phyloP scores from a whole-genome alignment of 2,329 filamentous ascomycete species.

The Beauveria rudraprayagi region DNA sequence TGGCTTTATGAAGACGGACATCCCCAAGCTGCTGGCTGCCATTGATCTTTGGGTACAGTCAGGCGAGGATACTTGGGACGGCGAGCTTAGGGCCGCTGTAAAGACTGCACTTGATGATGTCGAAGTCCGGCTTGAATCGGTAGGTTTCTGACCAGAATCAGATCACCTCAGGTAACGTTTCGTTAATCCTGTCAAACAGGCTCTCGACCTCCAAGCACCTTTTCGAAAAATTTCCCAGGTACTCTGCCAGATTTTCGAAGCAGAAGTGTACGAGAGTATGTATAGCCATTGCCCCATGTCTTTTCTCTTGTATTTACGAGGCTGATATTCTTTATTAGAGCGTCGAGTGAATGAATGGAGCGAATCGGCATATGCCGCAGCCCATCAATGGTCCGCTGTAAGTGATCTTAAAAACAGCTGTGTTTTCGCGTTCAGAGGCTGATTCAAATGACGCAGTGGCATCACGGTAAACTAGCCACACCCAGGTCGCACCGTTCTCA shows the following conservation, averaged over 20 bases:
- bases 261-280: conserved; percentile 8
- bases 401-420: neutral
- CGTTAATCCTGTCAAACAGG: neutral
- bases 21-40: conserved; percentile 33
- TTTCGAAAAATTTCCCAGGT: neutral
- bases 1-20: conserved; percentile 31
- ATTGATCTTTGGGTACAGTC: conserved; percentile 37
- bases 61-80: conserved; percentile 28
- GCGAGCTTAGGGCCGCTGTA: conserved; percentile 28
- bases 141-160: conserved; percentile 15
- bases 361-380: conserved; percentile 20
- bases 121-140: conserved; percentile 24
- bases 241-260: neutral
- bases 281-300: neutral
- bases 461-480: conserved; percentile 15
- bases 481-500: neutral
- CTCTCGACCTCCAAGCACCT: neutral
- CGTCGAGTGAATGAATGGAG: conserved; percentile 19
- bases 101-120: conserved; percentile 24
- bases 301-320: neutral
- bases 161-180: conserved; percentile 2
- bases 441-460: conserved; percentile 18
- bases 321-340: neutral
- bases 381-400: conserved; percentile 26
- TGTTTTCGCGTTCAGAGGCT: neutral